phyloP scores from a whole-genome alignment of 2,329 filamentous ascomycete species.

The Macrophomina phaseolina region DNA sequence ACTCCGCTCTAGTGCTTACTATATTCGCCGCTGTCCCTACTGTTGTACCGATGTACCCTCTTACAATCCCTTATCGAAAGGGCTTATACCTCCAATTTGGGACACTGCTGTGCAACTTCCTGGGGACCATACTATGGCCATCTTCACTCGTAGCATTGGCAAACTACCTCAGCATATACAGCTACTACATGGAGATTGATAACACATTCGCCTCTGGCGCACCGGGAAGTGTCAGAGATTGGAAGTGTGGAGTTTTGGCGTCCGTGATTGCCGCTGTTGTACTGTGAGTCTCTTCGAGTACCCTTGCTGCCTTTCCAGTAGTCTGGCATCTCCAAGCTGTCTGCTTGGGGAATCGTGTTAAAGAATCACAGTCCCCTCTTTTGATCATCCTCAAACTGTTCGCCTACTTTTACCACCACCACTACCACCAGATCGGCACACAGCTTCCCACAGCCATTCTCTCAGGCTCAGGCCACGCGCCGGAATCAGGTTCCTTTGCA shows the following conservation, averaged over 20 bases:
- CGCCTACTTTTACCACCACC: constrained; percentile 35
- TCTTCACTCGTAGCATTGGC: constrained; percentile 33
- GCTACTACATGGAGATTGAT: constrained; percentile 9
- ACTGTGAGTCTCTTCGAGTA: constrained; percentile 30
- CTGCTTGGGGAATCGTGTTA: neutral
- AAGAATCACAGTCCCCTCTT: constrained; percentile 32
- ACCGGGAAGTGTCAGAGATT: constrained; percentile 24
- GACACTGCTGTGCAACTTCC: constrained; percentile 30
- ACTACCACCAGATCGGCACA: constrained; percentile 26
- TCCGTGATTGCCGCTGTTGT: constrained; percentile 33
- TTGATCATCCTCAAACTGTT: constrained; percentile 32
- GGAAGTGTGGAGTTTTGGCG: constrained; percentile 32
- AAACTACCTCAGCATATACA: constrained; percentile 32
- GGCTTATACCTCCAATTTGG: constrained; percentile 20
- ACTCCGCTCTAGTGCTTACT: constrained; percentile 32
- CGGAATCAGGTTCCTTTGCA: neutral
- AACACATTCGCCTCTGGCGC: neutral
- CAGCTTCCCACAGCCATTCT: neutral
- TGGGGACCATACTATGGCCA: constrained; percentile 34
- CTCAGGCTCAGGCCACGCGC: neutral
- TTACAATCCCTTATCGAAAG: constrained; percentile 13
- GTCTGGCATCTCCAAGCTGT: neutral
- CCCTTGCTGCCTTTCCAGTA: too few species aligned
- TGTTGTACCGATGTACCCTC: constrained; percentile 32
- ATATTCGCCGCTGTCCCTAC: constrained; percentile 33